Evolutionary conservation across 75 land plant genomes (phyloP).

Genomic region (Pinus albicaulis): DNA sequence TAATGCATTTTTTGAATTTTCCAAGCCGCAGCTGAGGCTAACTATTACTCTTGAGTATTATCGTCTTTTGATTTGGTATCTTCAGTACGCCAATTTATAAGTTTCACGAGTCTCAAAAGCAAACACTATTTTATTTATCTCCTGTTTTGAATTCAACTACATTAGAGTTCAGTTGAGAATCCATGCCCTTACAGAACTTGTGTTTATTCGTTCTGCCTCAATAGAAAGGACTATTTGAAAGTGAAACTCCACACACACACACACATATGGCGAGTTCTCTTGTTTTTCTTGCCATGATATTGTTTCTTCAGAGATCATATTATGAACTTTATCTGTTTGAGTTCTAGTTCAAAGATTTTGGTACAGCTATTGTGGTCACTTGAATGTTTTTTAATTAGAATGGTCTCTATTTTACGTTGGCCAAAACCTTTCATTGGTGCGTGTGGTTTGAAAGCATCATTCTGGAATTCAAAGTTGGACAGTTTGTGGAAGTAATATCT

Average conservation of each 20-base stretch:
- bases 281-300: neutral
- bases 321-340: neutral
- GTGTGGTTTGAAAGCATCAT: conserved; percentile 2
- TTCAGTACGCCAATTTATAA: no score
- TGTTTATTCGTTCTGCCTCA: neutral
- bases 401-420: neutral
- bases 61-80: no score
- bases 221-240: neutral
- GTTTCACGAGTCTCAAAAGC: no score
- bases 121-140: no score
- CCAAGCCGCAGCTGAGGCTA: neutral
- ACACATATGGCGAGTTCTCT: neutral
- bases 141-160: no score
- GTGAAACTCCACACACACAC: neutral
- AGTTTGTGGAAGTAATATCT: no score
- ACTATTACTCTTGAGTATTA: no score
- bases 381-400: neutral
- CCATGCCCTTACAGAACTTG: neutral
- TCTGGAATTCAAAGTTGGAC: no score
- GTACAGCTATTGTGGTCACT: neutral
- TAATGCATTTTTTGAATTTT: neutral
- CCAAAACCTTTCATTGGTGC: neutral
- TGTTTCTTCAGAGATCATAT: neutral
- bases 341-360: neutral
- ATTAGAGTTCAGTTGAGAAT: neutral